phyloP scores from a whole-genome alignment of 805 yeast species.

The Grigorovia jiainica region DNA sequence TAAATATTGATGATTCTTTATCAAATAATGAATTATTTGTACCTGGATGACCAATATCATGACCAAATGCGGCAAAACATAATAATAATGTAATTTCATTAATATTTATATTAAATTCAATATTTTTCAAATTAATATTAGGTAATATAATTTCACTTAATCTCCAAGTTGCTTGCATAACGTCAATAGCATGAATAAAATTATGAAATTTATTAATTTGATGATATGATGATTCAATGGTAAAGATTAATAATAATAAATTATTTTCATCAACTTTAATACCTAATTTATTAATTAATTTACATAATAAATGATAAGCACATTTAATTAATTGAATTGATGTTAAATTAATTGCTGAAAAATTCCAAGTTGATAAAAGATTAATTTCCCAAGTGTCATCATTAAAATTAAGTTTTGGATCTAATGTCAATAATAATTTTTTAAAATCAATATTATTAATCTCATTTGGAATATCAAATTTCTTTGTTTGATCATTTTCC shows the following conservation, averaged over 20 bases:
- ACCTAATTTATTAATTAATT: constrained; percentile 13
- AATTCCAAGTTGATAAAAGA: constrained; percentile 21
- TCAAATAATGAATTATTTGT: constrained; percentile 70
- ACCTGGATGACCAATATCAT: constrained; percentile 96
- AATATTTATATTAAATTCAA: background rate
- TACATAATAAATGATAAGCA: constrained; percentile 17
- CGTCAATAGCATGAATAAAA: constrained; percentile 93
- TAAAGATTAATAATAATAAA: constrained; percentile 50
- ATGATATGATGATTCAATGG: constrained; percentile 69
- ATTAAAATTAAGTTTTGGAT: background rate
- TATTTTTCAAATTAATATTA: constrained; percentile 14
- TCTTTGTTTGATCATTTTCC: background rate
- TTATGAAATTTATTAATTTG: constrained; percentile 88
- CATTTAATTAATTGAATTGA: constrained; percentile 22
- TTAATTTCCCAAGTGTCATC: constrained; percentile 8
- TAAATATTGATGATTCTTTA: constrained; percentile 53
- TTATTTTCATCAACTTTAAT: constrained; percentile 31
- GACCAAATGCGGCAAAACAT: constrained; percentile 80
- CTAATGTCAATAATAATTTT: constrained; percentile 2
- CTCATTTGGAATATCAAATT: constrained; percentile 10
- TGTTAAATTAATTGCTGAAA: constrained; percentile 21
- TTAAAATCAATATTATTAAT: constrained; percentile 15
- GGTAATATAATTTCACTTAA: constrained; percentile 27
- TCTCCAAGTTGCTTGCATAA: constrained; percentile 78
- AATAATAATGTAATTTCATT: constrained; percentile 45